A percentile compares a stretch with the other conserved stretches of the same genome.
These are phyloP conservation scores for Rhododendron ferrugineum DNA, from an alignment of 148 eudicot genomes.

Conservation along the genomic window DNA sequence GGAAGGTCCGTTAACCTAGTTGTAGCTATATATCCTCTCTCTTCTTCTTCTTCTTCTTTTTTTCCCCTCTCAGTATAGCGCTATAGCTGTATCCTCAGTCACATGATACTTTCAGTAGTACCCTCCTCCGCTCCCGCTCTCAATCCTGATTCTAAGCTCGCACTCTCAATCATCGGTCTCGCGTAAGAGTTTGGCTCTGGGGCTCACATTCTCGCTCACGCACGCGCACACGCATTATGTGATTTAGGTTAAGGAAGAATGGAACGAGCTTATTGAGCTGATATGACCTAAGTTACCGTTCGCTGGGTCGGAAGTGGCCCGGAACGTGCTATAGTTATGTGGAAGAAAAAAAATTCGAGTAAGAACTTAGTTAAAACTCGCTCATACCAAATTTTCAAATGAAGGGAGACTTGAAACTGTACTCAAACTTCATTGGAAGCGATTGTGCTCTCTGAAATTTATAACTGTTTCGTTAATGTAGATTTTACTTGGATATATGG, in stretches of 20 bases:
- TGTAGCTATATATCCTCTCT: too few relatives aligned
- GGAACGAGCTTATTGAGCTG: not conserved
- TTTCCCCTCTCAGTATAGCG: not conserved
- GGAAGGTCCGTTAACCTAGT: conserved; percentile 50
- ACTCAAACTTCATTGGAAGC: not conserved
- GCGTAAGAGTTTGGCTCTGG: not conserved
- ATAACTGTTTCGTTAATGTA: not conserved
- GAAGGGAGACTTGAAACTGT: not conserved
- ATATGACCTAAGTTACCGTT: not conserved
- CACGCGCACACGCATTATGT: not conserved
- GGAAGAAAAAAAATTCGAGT: not conserved
- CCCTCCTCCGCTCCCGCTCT: not conserved
- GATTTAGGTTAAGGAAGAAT: not conserved
- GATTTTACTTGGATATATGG: not conserved
- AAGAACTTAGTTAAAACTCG: not conserved
- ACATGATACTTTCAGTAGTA: not conserved
- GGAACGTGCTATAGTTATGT: not conserved
- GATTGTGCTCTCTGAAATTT: not conserved
- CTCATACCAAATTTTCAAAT: not conserved
- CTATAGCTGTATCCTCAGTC: not conserved
- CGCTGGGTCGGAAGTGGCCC: not conserved
- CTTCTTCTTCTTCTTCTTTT: too few relatives aligned
- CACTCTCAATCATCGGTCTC: not conserved
- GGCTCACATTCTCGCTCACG: not conserved
- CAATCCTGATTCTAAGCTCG: not conserved